Evolutionary conservation across 2,329 filamentous ascomycete species (phyloP), one percentile per base, ranked within the genome.

Genomic region (Rasamsonia emersonii): DNA sequence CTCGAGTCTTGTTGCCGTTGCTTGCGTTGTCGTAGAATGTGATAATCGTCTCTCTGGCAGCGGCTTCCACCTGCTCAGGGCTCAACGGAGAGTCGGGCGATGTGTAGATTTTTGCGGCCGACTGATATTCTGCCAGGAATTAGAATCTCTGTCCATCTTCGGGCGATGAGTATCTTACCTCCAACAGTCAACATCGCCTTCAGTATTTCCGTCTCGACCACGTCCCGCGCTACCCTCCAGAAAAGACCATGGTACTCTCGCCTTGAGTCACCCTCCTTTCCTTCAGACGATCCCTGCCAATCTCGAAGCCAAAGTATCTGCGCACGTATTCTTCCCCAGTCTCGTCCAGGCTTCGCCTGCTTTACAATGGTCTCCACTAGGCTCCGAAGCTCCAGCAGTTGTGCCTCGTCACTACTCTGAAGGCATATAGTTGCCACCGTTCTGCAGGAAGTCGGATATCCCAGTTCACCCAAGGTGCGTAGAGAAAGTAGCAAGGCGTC

Each of bases 21-120:
- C 69, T 79, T 13, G 76, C 75, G 41, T 75, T 76, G 47, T 80
- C 76, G 47, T 79, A 80, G 13, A 67, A 61, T 15, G 68, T 54
- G 53, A 75, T 67, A 11, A 71, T 68, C 21, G 68, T 61, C 6
- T 61, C 61, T 9, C 72, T 53, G 10, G 77, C 61, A 9, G 69
- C 62, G 15, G 59, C 48, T 53, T 79, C 72, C 5, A 75, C 62
- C 17, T 67, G 64, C 0, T 54, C 44, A 5, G 46, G 38, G n/a
- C 56, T 50, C 8, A 75, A 50, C 10, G 62, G 56, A 5, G 50
- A 42, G 6, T 53, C 41, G 2, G 36, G 38, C 13, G 47, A 37
- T n/a, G 47, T 49, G 35, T 67, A 69, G 10, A 62, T 47, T n/a
- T 61, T 51, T 30, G 58, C 51, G 4, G 60, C 60, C 36, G 62